Conservation (phyloP, 2,329 filamentous ascomycete species). For the Nemania serpens region DNA sequence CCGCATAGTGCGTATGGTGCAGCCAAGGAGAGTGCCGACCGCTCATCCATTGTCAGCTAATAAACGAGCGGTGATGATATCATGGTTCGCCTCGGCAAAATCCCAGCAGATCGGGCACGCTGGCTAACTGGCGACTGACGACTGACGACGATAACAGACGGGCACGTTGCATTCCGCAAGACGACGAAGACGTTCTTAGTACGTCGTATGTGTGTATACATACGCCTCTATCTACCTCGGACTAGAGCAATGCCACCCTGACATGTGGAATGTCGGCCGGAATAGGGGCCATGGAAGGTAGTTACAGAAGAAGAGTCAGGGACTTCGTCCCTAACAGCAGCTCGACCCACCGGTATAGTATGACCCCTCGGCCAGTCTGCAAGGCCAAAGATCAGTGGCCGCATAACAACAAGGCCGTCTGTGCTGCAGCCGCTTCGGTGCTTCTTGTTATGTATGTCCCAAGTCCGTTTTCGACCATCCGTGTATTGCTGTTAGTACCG, state of each 20-base stretch:
- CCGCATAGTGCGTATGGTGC: neutral
- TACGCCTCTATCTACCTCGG: conserved; percentile 13
- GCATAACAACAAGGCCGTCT: conserved; percentile 23
- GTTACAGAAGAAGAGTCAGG: conserved; percentile 4
- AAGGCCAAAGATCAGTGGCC: conserved; percentile 16
- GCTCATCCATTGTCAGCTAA: conserved; percentile 24
- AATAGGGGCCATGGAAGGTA: conserved; percentile 6
- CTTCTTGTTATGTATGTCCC: conserved; percentile 6
- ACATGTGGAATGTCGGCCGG: conserved; percentile 16
- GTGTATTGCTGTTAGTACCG: neutral
- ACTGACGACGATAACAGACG: conserved; percentile 29
- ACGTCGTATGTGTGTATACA: conserved; percentile 21
- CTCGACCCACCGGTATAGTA: conserved; percentile 15
- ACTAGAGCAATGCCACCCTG: conserved; percentile 11
- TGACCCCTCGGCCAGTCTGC: conserved; percentile 1
- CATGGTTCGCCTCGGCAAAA: conserved; percentile 29
- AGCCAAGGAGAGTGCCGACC: conserved; percentile 18
- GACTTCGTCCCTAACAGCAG: conserved; percentile 9
- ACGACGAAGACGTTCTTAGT: conserved; percentile 25
- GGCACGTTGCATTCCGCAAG: conserved; percentile 33
- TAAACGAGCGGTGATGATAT: conserved; percentile 32
- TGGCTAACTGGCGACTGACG: conserved; percentile 14
- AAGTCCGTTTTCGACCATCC: conserved; percentile 13
- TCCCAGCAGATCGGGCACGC: conserved; percentile 32
- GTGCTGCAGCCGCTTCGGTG: conserved; percentile 6